These are phyloP conservation scores for Leccinum insolens DNA, from an alignment of 1,284 basidiomycete species.

Conservation along the genomic window DNA sequence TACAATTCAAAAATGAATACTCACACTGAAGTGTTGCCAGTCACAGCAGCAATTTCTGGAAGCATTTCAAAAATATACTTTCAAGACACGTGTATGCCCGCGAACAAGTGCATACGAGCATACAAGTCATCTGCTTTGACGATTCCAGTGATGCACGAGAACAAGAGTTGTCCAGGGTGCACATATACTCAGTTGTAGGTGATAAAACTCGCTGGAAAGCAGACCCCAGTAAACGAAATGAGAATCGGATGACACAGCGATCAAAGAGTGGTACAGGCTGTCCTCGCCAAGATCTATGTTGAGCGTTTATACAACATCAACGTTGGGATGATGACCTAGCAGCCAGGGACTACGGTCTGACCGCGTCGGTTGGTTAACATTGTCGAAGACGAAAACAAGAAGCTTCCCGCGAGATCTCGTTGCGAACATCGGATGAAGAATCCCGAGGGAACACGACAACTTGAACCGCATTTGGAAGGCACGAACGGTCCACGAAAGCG, in stretches of 20 bases:
- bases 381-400: too few relatives aligned
- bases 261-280: background rate
- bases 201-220: background rate
- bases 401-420: too few relatives aligned
- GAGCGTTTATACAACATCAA: background rate
- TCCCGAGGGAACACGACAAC: too few relatives aligned
- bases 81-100: background rate
- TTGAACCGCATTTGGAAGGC: conserved; percentile 40
- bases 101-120: background rate
- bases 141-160: background rate
- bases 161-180: background rate
- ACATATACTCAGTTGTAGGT: background rate
- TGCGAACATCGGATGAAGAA: too few relatives aligned
- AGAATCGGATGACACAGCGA: background rate
- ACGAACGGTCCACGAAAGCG: conserved; percentile 91
- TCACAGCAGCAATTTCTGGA: too few relatives aligned
- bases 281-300: background rate
- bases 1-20: too few relatives aligned
- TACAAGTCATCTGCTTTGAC: background rate
- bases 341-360: background rate
- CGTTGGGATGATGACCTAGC: background rate
- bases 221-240: background rate
- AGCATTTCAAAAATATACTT: background rate
- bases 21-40: too few relatives aligned
- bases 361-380: too few relatives aligned